Conservation (phyloP, 371 early-diverging fungal species). For the Nosema muscidifuracis region DNA sequence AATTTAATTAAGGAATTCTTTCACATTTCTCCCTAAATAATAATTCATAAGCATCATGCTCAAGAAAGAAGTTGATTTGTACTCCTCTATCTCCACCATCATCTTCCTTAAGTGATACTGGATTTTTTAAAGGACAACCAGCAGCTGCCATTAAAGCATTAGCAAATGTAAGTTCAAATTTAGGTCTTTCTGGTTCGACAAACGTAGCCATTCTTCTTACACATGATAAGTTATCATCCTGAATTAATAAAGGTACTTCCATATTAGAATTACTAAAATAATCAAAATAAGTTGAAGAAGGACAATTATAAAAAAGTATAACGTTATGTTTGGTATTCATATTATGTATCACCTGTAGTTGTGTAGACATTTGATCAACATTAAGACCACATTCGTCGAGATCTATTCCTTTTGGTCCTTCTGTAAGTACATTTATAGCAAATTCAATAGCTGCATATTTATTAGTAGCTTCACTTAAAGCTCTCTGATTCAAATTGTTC, state of each 20-base stretch:
- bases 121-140: constrained; percentile 13
- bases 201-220: constrained; percentile 20
- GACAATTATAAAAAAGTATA: constrained; percentile 29
- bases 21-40: not conserved
- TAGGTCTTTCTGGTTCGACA: constrained; percentile 29
- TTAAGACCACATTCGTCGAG: constrained; percentile 28
- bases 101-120: constrained; percentile 22
- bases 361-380: not conserved
- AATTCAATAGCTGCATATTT: constrained; percentile 9
- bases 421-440: constrained; percentile 4
- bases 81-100: constrained; percentile 30
- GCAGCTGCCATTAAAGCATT: constrained; percentile 22
- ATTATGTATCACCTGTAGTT: not conserved
- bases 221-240: constrained; percentile 9
- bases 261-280: constrained; percentile 18
- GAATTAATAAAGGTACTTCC: constrained; percentile 12
- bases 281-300: constrained; percentile 19
- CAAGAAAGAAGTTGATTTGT: not conserved
- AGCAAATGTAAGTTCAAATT: constrained; percentile 23
- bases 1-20: not conserved
- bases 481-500: constrained; percentile 11
- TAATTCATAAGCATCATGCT: not conserved
- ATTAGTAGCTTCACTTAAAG: constrained; percentile 11
- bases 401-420: constrained; percentile 23
- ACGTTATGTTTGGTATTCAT: constrained; percentile 1